Evolutionary conservation across 306 rosid species (phyloP).

Genomic region (Corylus heterophylla): DNA sequence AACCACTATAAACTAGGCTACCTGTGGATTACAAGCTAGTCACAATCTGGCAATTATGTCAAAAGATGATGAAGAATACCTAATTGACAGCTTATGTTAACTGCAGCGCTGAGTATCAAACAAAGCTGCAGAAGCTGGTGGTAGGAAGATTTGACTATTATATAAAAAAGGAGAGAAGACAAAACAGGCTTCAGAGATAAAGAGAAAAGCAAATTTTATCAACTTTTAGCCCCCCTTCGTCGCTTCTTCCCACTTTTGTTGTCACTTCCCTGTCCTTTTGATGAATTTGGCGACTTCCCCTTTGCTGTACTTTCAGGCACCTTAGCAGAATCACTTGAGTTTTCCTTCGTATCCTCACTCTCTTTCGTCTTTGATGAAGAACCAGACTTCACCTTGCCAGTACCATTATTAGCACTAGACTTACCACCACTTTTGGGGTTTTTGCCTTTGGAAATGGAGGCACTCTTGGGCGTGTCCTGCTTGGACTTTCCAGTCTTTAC

Average conservation of each 20-base stretch:
- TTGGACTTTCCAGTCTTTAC: slow-evolving; percentile 55
- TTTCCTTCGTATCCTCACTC: slow-evolving; percentile 40
- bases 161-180: slow-evolving; percentile 7
- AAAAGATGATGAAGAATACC: slow-evolving; percentile 36
- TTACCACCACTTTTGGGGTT: slow-evolving; percentile 50
- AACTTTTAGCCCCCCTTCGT: slow-evolving; percentile 47
- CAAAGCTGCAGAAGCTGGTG: slow-evolving; percentile 24
- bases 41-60: slow-evolving; percentile 39
- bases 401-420: slow-evolving; percentile 43
- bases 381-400: slow-evolving; percentile 53
- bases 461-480: slow-evolving; percentile 48
- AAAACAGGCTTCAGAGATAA: slow-evolving; percentile 20
- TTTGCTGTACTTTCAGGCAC: slow-evolving; percentile 38
- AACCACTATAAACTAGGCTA: slow-evolving; percentile 45
- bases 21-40: slow-evolving; percentile 42
- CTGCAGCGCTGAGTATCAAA: slow-evolving; percentile 26
- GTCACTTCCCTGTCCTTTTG: slow-evolving; percentile 50
- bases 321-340: slow-evolving; percentile 36
- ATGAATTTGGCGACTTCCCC: slow-evolving; percentile 49
- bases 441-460: slow-evolving; percentile 59
- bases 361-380: slow-evolving; percentile 44
- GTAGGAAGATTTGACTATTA: slow-evolving; percentile 20
- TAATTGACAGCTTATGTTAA: slow-evolving; percentile 29
- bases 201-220: slow-evolving; percentile 3
- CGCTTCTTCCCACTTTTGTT: slow-evolving; percentile 78